Evolutionary conservation across 1,284 basidiomycete genomes (phyloP), one percentile per base, ranked within the genome.

Genomic region (Puccinia horiana): DNA sequence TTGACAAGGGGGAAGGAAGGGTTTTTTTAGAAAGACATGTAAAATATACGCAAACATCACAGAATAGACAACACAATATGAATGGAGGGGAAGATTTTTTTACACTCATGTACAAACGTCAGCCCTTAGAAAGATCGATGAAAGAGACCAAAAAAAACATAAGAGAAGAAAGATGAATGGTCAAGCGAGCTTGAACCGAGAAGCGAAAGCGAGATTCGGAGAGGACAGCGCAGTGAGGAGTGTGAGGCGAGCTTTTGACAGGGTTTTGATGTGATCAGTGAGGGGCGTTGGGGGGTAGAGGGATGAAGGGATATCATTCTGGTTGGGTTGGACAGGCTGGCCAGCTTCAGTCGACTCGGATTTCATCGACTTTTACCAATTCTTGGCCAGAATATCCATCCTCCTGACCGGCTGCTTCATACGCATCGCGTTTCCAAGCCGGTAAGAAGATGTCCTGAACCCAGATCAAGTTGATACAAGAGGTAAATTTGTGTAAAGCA

Each of bases 391-490:
- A 37, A 37, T 69, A 78, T 32, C 65, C 77, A 80, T 70, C 77
- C 4, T 52, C 77, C 44, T 80, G 65, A 29, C 65, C 65, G 47
- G 77, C 67, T 40, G 77, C 65, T 72, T 80, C 77, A 58, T 80
- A 80, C 47, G 77, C 65, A 56, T 80, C 77, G 29, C 77, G 65
- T 69, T 69, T 80, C 77, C 77, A 80, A 58, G 65, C 67, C 37
- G 77, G 77, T 58, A 80, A 72, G 77, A 80, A 80, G 67, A 80
- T 80, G 49, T 80, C 77, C 77, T 80, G 73, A 42, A 49, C 73
- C 35, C 49, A 69, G 20, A 40, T 54, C 49, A 56, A 32, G 29
- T 37, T n/a, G 56, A 58, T 32, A 56, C 40, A 54, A 35, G 40
- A 75, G 73, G 73, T 75, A 56, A 58, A 75, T 75, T 58, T 75